Base-by-base conservation (phyloP, 2,329 filamentous ascomycete species). In the Xylariaceae sp. region DNA sequence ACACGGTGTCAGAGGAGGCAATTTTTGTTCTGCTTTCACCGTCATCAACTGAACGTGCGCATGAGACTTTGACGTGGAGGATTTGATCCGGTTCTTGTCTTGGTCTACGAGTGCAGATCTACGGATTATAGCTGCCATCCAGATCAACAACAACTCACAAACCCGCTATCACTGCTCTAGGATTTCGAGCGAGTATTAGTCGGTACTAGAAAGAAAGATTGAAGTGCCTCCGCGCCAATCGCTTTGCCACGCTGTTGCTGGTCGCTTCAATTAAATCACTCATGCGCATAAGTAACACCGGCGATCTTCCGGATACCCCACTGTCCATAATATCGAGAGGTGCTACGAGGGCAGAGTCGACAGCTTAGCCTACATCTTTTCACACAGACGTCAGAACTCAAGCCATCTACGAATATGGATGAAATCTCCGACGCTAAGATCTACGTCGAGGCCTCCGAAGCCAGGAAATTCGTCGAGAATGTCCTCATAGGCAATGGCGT, bases 401-500 rank as follows among this genome's bases (percentile, higher is more conserved):
- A 41, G 37, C 9, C 37, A 41, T 41, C 8, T 34, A n/a, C 37
- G 41, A 71, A 67, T 51, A 76, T 62, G 63, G 55, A 56, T 39
- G 66, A 61, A 62, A 58, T 56, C 60, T 58, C 41, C 56, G 67
- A 39, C 59, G 5, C 61, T 30, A 71, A 68, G 57, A 63, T 72
- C 55, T 68, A 76, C 63, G 64, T 81, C 66, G 54, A 74, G 10
- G 66, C 76, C 54, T 57, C 73, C 49, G 76, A 79, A 56, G 77
- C 77, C 13, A 68, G 59, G 5, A 73, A 71, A 1, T 84, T 87
- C 57, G 77, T 83, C 4, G 73, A 80, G 65, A 73, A 74, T 4
- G 74, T 90, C 10, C 80, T 90, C 37, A 67, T 73, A 59, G 85
- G 78, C 30, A 85, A 90, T 67, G 82, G 83, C 2, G 86, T 89